phyloP scores from a whole-genome alignment of 2,329 filamentous ascomycete genomes.

The Cordyceps fumosorosea region DNA sequence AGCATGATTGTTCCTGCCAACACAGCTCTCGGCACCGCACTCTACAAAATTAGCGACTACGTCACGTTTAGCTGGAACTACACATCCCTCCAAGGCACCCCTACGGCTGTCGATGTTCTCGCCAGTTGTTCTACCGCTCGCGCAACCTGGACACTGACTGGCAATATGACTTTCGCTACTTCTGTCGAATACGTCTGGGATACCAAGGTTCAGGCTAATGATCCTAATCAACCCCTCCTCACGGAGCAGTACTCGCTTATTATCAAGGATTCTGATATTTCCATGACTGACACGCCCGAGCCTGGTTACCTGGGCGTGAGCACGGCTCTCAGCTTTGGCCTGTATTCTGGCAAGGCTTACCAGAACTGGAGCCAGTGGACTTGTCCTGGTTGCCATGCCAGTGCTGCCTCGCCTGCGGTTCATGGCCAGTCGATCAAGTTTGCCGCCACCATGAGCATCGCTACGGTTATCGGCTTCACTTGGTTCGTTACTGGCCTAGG shows the following conservation, averaged over 20 bases:
- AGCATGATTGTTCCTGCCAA: conserved; percentile 46
- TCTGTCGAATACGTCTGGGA: conserved; percentile 52
- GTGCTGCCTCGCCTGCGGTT: conserved; percentile 40
- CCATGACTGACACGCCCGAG: conserved; percentile 42
- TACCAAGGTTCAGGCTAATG: conserved; percentile 42
- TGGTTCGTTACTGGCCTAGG: conserved; percentile 55
- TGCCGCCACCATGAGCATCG: conserved; percentile 45
- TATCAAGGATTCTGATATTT: conserved; percentile 52
- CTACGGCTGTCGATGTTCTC: conserved; percentile 54
- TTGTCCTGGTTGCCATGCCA: conserved; percentile 47
- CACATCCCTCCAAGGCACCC: conserved; percentile 50
- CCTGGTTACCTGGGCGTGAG: conserved; percentile 50
- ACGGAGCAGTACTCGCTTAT: conserved; percentile 54
- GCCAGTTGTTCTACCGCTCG: conserved; percentile 47
- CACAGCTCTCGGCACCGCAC: conserved; percentile 36
- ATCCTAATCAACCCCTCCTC: conserved; percentile 40
- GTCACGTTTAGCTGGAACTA: conserved; percentile 61
- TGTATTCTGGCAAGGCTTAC: conserved; percentile 50
- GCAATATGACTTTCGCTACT: conserved; percentile 54
- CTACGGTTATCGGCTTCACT: conserved; percentile 55
- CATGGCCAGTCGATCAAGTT: conserved; percentile 44
- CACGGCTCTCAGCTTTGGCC: conserved; percentile 46
- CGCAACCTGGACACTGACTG: conserved; percentile 53
- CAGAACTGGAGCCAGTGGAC: conserved; percentile 44
- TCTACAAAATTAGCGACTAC: conserved; percentile 55